Conservation (phyloP, 371 early-diverging fungal genomes). For the Encephalitozoon hellem region DNA sequence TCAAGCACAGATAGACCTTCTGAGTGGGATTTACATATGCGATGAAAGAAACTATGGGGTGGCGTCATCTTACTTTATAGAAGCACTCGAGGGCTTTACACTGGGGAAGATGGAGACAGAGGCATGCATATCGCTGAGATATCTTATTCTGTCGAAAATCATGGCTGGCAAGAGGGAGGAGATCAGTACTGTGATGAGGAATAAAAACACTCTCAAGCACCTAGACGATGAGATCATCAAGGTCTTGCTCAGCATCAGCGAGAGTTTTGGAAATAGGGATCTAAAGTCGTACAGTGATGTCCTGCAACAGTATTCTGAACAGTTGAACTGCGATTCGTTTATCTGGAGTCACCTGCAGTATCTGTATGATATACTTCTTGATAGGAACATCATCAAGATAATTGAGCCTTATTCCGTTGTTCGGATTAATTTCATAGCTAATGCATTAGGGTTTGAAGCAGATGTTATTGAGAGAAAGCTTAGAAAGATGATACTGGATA, state of each 20-base stretch:
- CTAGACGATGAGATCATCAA: constrained; percentile 36
- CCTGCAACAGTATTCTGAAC: constrained; percentile 21
- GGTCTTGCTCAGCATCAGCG: constrained; percentile 46
- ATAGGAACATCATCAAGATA: constrained; percentile 61
- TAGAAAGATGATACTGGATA: constrained; percentile 61
- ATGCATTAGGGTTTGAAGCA: constrained; percentile 42
- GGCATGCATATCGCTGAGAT: constrained; percentile 46
- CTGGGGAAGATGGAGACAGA: constrained; percentile 39
- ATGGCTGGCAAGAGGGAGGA: constrained; percentile 50
- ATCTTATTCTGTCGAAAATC: constrained; percentile 58
- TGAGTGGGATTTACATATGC: constrained; percentile 59
- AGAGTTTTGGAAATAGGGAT: constrained; percentile 45
- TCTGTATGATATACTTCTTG: constrained; percentile 58
- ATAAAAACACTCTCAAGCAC: constrained; percentile 34
- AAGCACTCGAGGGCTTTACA: constrained; percentile 59
- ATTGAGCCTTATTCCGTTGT: constrained; percentile 61
- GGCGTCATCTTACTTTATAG: constrained; percentile 59
- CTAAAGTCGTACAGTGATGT: constrained; percentile 49
- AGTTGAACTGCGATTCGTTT: constrained; percentile 53
- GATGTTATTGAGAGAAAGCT: constrained; percentile 58
- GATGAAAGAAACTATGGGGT: constrained; percentile 59
- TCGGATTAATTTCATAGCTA: constrained; percentile 53
- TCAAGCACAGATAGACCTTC: constrained; percentile 61
- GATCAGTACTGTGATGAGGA: constrained; percentile 35
- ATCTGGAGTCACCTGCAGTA: constrained; percentile 49